Percentiles rank a stretch among this genome's conserved stretches.
These are phyloP conservation scores for Stephania cephalantha DNA, from an alignment of 164 flowering plant genomes.

Conservation along the genomic window DNA sequence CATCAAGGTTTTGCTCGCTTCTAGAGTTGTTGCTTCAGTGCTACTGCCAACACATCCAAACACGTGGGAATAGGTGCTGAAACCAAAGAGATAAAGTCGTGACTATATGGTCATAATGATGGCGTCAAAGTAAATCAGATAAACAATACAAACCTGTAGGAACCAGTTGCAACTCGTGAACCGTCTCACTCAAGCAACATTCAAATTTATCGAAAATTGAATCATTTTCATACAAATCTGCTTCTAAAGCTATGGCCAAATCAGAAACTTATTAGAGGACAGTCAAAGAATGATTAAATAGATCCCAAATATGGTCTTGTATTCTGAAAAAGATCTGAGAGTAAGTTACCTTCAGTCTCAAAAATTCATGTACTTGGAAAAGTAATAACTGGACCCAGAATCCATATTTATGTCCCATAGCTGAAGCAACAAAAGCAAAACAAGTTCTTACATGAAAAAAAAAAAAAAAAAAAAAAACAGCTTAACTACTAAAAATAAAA, in stretches of 20 bases:
- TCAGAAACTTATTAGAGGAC: constrained; percentile 5
- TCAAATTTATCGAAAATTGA: constrained; percentile 97
- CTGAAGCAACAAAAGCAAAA: constrained; percentile 38
- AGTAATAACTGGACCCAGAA: constrained; percentile 92
- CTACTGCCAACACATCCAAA: constrained; percentile 76
- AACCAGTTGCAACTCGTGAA: constrained; percentile 82
- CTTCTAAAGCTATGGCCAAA: constrained; percentile 69
- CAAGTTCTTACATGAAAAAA: constrained; percentile 3
- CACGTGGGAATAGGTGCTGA: constrained; percentile 90
- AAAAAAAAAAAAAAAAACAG: neutral
- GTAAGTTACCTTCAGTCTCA: constrained; percentile 77
- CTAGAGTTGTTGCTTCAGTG: constrained; percentile 81
- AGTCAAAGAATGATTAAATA: constrained; percentile 4
- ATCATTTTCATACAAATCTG: constrained; percentile 95
- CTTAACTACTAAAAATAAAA: neutral
- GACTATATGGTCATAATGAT: neutral
- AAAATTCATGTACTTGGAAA: constrained; percentile 94
- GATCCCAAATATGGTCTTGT: neutral
- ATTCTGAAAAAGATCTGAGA: neutral
- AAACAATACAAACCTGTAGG: constrained; percentile 62
- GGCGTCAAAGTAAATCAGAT: neutral
- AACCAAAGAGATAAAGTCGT: constrained; percentile 13
- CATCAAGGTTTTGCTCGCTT: constrained; percentile 98
- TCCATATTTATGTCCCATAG: constrained; percentile 99
- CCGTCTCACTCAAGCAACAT: constrained; percentile 96